phyloP scores from a whole-genome alignment of 805 yeast genomes.

The Candida quercuum region DNA sequence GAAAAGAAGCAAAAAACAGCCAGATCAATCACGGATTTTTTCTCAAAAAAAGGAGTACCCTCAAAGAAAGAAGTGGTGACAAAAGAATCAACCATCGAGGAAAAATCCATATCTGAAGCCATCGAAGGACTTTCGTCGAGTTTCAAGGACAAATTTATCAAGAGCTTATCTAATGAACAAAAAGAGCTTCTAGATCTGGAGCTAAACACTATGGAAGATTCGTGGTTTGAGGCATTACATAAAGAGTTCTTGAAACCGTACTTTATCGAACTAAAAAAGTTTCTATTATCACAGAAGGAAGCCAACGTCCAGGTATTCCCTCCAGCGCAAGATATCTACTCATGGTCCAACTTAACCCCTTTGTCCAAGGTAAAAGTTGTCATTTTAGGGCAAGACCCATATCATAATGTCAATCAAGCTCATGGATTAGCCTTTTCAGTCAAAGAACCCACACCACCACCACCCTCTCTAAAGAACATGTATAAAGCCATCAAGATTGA shows the following conservation, averaged over 20 bases:
- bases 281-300: constrained; percentile 43
- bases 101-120: too few species aligned
- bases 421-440: constrained; percentile 96
- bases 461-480: constrained; percentile 84
- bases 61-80: neutral
- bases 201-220: constrained; percentile 58
- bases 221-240: constrained; percentile 73
- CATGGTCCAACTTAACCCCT: constrained; percentile 89
- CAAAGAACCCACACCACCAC: constrained; percentile 75
- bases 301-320: constrained; percentile 67
- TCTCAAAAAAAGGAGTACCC: neutral
- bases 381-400: constrained; percentile 93
- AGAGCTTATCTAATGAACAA: constrained; percentile 41
- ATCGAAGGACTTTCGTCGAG: neutral
- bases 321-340: constrained; percentile 67
- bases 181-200: constrained; percentile 56
- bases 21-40: constrained; percentile 2
- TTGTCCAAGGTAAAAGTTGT: constrained; percentile 67
- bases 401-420: constrained; percentile 89
- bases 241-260: constrained; percentile 79
- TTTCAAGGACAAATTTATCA: constrained; percentile 44
- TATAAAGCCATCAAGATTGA: constrained; percentile 72
- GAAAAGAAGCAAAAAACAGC: neutral
- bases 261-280: constrained; percentile 66
- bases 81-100: neutral